Base-by-base conservation (phyloP, 129 eudicot species). In the Flaveria bidentis region DNA sequence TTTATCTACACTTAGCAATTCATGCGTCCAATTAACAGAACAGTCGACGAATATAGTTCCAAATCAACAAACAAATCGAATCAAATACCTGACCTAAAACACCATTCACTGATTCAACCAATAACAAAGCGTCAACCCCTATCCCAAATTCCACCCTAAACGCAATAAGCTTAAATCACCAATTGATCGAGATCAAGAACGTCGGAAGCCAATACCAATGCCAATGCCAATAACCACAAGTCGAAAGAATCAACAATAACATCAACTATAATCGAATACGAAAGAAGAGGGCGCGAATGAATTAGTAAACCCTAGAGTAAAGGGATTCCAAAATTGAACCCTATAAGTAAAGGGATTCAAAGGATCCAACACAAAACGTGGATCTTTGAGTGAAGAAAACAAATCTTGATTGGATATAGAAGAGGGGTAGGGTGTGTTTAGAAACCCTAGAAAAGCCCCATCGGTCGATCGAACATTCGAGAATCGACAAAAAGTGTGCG, bases 391-490 rank as follows among this genome's bases (percentile, higher is more conserved):
- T 55, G 28, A 25, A 70, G 67, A 71, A 63, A 23, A 46, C 10
- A 33, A 56, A 78, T 28, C 33, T 14, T 22, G 46, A 52, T 64
- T 47, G 62, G 71, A 68, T 73, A 65, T 11, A 33, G 73, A 63
- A 73, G 47, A 20, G 47, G 80, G 60, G 9, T 15, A 10, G 23
- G 17, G 68, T 49, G 50, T 66, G 72, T 30, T 49, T 61, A 26
- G 78, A 81, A 85, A 85, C 88, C 88, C 88, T 81, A 81, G 83
- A 81, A 72, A 80, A 80, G 71, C 85, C 85, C 82, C 22, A 15
- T 52, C 22, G 60, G 42, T 72, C 36, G 60, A 33, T 69, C 68
- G 72, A 47, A 67, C 45, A 52, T 47, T 67, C n/a, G 74, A 58
- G 68, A 53, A 58, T 61, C 70, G 71, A 65, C 58, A 77, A 80